These are phyloP conservation scores for Talaromyces rugulosus DNA, from an alignment of 2,329 filamentous ascomycete genomes.

Conservation along the genomic window DNA sequence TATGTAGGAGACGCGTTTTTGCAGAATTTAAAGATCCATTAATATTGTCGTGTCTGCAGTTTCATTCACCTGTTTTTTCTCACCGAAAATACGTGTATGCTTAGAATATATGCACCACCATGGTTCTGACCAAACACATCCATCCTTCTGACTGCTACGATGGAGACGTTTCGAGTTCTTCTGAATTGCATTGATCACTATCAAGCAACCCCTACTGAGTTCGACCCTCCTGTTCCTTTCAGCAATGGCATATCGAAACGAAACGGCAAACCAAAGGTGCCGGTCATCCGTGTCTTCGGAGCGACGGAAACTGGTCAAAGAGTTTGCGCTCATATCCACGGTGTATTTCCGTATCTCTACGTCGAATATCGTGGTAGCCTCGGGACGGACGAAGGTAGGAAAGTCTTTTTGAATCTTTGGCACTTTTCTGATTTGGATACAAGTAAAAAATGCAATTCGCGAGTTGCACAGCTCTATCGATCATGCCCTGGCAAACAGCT, in stretches of 20 bases:
- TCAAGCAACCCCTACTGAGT: constrained; percentile 70
- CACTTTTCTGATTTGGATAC: background rate
- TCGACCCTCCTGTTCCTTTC: constrained; percentile 74
- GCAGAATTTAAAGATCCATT: background rate
- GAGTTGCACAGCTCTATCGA: constrained; percentile 83
- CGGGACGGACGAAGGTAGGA: constrained; percentile 62
- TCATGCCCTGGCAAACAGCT: constrained; percentile 80
- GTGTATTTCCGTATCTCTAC: constrained; percentile 93
- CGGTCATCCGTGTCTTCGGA: constrained; percentile 85
- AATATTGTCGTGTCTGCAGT: background rate
- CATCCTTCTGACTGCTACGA: constrained; percentile 29
- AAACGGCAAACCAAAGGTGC: constrained; percentile 66
- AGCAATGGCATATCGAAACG: constrained; percentile 57
- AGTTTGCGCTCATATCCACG: constrained; percentile 92
- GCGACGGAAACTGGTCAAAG: constrained; percentile 93
- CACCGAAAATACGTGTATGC: background rate
- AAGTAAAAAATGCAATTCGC: constrained; percentile 72
- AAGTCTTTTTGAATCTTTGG: background rate
- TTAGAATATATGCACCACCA: background rate
- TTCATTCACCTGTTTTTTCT: background rate
- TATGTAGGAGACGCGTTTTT: constrained; percentile 1
- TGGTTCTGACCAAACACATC: constrained; percentile 7
- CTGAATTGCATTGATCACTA: constrained; percentile 97
- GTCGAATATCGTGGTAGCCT: constrained; percentile 75
- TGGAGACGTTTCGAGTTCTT: constrained; percentile 81